These are phyloP conservation scores for Crepidotus sp. DNA, from an alignment of 1,284 basidiomycete species.

Conservation along the genomic window DNA sequence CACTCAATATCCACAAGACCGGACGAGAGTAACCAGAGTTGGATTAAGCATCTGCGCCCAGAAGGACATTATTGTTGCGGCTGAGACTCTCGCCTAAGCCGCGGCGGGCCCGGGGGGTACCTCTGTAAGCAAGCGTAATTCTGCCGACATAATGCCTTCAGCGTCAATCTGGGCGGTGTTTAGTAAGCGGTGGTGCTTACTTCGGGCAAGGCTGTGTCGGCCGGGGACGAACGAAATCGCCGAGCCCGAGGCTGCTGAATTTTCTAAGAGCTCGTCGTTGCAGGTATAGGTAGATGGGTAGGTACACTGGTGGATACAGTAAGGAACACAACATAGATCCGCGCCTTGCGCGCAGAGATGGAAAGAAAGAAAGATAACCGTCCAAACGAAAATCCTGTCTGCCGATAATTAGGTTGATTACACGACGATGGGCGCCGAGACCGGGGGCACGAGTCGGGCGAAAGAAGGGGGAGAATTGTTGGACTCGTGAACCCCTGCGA, in stretches of 20 bases:
- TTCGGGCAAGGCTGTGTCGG: too few relatives aligned
- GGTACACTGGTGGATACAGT: constrained; percentile 17
- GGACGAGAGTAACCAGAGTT: too few relatives aligned
- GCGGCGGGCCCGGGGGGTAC: too few relatives aligned
- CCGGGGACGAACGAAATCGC: background rate
- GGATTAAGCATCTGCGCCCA: too few relatives aligned
- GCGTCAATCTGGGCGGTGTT: too few relatives aligned
- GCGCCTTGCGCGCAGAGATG: background rate
- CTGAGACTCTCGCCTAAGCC: too few relatives aligned
- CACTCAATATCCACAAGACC: background rate
- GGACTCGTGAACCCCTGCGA: constrained; percentile 28
- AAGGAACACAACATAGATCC: constrained; percentile 6
- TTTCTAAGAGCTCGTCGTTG: background rate
- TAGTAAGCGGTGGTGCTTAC: too few relatives aligned
- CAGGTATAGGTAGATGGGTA: background rate
- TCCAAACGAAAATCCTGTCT: background rate
- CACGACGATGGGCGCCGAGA: constrained; percentile 22
- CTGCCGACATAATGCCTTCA: constrained; percentile 1
- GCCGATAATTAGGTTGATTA: background rate
- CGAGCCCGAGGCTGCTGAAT: background rate
- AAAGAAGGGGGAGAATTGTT: constrained; percentile 21
- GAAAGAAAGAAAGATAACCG: too few relatives aligned
- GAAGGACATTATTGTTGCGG: too few relatives aligned
- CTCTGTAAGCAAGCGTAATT: too few relatives aligned
- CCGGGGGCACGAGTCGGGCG: constrained; percentile 24